phyloP scores from a whole-genome alignment of 2,329 filamentous ascomycete species.

The Paraphoma sp. region DNA sequence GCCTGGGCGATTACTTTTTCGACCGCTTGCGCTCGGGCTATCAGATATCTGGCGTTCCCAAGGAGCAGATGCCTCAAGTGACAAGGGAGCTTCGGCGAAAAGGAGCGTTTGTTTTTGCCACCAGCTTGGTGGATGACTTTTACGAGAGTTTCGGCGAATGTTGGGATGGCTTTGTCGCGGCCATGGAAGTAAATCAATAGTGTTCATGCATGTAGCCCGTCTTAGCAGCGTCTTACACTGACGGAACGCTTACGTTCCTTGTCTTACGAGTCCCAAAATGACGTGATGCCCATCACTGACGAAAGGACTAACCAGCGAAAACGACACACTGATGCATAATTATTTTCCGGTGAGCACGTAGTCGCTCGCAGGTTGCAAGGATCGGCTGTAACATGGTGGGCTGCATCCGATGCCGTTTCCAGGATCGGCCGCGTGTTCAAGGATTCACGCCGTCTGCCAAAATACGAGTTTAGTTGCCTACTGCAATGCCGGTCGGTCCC shows the following conservation, averaged over 20 bases:
- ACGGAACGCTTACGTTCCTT: not conserved
- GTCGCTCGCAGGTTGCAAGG: too few relatives aligned
- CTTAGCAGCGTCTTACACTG: not conserved
- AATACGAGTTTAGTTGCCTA: too few relatives aligned
- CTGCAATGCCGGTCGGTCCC: too few relatives aligned
- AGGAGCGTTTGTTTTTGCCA: slow-evolving; percentile 6
- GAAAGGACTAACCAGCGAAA: too few relatives aligned
- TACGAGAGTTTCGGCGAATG: slow-evolving; percentile 9
- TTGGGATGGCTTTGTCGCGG: slow-evolving; percentile 4
- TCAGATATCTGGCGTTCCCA: slow-evolving; percentile 4
- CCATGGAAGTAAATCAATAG: slow-evolving; percentile 4
- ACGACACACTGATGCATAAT: too few relatives aligned
- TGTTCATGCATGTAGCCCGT: not conserved
- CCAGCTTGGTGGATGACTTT: slow-evolving; percentile 6
- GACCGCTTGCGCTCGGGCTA: slow-evolving; percentile 1
- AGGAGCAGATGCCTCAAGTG: slow-evolving; percentile 1
- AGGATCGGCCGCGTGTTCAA: too few relatives aligned
- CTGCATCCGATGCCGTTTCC: too few relatives aligned
- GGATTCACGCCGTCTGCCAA: too few relatives aligned
- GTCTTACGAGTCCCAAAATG: not conserved
- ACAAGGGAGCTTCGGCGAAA: not conserved
- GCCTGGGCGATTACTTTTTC: slow-evolving; percentile 1
- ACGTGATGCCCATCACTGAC: not conserved
- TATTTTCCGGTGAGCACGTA: not conserved
- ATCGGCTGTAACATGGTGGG: too few relatives aligned